A percentile compares a stretch with the other conserved stretches of the same genome.
phyloP scores from a whole-genome alignment of 192 early-diverging fungal genomes.

The Backusella sp. region DNA sequence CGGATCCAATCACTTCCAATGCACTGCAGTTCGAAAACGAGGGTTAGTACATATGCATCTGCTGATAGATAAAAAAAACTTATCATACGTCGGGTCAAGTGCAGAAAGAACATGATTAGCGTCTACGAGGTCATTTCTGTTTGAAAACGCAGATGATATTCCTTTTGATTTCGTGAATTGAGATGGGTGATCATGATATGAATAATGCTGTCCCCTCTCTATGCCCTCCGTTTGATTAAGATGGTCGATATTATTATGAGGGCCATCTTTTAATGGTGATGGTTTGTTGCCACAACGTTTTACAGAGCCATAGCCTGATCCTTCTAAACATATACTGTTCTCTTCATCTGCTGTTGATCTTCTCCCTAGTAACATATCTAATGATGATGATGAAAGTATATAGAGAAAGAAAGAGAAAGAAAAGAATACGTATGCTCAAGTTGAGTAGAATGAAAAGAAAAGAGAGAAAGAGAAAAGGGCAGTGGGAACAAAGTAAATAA shows the following conservation, averaged over 20 bases:
- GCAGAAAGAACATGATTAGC: slow-evolving; percentile 18
- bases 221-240: neutral
- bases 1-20: slow-evolving; percentile 20
- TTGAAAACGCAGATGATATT: neutral
- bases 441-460: neutral
- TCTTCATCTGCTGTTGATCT: neutral
- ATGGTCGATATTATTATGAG: neutral
- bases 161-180: neutral
- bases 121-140: neutral
- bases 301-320: neutral
- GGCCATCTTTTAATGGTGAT: neutral
- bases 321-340: neutral
- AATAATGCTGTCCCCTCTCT: neutral
- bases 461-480: neutral
- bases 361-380: neutral
- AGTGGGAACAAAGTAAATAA: slow-evolving; percentile 1
- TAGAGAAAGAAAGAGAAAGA: neutral
- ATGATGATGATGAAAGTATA: neutral
- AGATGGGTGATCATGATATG: neutral
- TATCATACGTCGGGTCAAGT: slow-evolving; percentile 26
- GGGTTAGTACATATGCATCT: neutral
- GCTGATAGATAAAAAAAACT: neutral
- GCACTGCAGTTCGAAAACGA: slow-evolving; percentile 3
- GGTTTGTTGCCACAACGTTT: neutral
- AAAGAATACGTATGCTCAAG: neutral